Percentiles rank a stretch among this genome's conserved stretches.
phyloP scores from a whole-genome alignment of 805 yeast genomes.

The Zygosaccharomyces bailii region DNA sequence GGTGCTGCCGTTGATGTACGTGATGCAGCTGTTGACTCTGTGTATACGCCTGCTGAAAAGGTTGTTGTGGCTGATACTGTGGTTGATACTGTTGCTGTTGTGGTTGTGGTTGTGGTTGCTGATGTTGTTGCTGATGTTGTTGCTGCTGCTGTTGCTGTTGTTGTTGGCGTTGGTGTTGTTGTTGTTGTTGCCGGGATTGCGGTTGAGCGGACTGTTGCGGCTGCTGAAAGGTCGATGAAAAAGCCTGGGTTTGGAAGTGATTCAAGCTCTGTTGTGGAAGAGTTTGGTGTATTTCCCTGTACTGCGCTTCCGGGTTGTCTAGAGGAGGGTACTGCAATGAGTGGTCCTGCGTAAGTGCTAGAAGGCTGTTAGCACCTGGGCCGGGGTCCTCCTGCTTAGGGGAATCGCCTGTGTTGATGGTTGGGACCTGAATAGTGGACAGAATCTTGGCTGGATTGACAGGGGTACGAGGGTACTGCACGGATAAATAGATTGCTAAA shows the following conservation, averaged over 20 bases:
- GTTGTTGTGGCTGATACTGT: constrained; percentile 9
- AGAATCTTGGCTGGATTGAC: constrained; percentile 14
- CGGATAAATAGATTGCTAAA: constrained; percentile 5
- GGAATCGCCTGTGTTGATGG: constrained; percentile 19
- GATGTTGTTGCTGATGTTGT: constrained; percentile 10
- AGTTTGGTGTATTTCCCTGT: constrained; percentile 14
- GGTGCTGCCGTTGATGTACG: constrained; percentile 13
- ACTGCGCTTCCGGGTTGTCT: constrained; percentile 21
- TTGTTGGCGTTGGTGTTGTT: too few relatives aligned
- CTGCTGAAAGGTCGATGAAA: constrained; percentile 16
- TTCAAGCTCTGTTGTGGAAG: constrained; percentile 17
- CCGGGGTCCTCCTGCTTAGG: constrained; percentile 24
- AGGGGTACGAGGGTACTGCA: constrained; percentile 3
- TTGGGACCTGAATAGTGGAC: constrained; percentile 22
- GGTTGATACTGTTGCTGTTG: constrained; percentile 13
- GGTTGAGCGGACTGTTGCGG: constrained; percentile 6
- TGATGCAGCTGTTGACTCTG: constrained; percentile 18
- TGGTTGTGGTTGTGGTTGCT: constrained; percentile 12
- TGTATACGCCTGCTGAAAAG: constrained; percentile 11
- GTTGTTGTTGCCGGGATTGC: too few relatives aligned
- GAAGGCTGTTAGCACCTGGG: constrained; percentile 17
- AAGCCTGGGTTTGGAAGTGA: constrained; percentile 21
- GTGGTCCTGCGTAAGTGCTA: constrained; percentile 22
- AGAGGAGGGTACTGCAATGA: constrained; percentile 26
- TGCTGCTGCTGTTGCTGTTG: constrained; percentile 7